Evolutionary conservation across 352 stramenopile genomes (phyloP).

Genomic region (Aphanomyces euteiches): DNA sequence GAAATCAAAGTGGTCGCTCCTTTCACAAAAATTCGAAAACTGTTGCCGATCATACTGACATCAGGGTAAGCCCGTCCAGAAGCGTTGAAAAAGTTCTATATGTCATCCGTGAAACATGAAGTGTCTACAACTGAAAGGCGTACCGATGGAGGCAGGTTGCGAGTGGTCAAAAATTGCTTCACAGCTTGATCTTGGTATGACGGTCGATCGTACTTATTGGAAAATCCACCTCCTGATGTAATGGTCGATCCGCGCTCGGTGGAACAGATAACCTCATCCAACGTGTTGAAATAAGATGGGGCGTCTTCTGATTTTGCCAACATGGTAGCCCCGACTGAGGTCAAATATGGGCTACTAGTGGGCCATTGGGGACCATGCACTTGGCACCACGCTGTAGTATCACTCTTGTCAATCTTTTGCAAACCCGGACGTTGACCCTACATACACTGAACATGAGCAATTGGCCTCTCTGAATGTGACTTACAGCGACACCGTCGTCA

Average conservation of each 20-base stretch:
- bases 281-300: constrained; percentile 35
- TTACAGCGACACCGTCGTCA: constrained; percentile 83
- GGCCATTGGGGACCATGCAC: constrained; percentile 72
- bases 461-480: constrained; percentile 35
- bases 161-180: constrained; percentile 53
- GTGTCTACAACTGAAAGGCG: constrained; percentile 28
- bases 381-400: constrained; percentile 38
- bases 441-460: constrained; percentile 1
- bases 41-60: constrained; percentile 66
- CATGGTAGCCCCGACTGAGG: constrained; percentile 87
- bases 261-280: constrained; percentile 76
- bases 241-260: constrained; percentile 65
- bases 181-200: constrained; percentile 73
- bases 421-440: constrained; percentile 39
- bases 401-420: not conserved
- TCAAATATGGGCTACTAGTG: constrained; percentile 85
- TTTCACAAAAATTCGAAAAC: constrained; percentile 66
- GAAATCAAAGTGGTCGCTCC: constrained; percentile 48
- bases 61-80: constrained; percentile 87
- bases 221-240: constrained; percentile 86
- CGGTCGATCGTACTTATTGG: constrained; percentile 67
- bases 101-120: not conserved
- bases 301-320: constrained; percentile 37
- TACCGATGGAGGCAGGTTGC: constrained; percentile 40
- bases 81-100: constrained; percentile 47